phyloP scores from a whole-genome alignment of 331 rosid genomes.

The Spiraea crenata region DNA sequence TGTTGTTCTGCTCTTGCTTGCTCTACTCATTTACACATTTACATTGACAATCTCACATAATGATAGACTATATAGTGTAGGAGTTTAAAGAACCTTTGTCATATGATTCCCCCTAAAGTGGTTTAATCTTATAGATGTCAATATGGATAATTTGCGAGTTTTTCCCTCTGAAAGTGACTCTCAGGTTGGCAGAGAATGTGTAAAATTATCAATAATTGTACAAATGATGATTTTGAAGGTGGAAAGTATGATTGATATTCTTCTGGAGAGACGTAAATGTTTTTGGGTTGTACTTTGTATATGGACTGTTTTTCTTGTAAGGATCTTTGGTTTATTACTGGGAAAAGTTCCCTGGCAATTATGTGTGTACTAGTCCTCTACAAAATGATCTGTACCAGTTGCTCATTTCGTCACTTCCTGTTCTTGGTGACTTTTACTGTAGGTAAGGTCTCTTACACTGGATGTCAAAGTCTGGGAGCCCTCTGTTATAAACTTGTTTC shows the following conservation, averaged over 20 bases:
- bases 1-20: background rate
- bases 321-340: background rate
- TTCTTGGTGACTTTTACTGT: conserved; percentile 32
- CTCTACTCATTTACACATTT: background rate
- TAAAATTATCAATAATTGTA: background rate
- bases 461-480: conserved; percentile 99
- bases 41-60: background rate
- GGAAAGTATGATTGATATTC: background rate
- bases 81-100: conserved; percentile 4
- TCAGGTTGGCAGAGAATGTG: background rate
- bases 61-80: background rate
- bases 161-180: background rate
- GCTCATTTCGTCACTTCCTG: conserved; percentile 18
- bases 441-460: conserved; percentile 97
- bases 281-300: background rate
- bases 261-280: background rate
- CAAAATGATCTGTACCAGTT: conserved; percentile 16
- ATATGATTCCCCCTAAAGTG: background rate
- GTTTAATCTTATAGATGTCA: background rate
- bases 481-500: conserved; percentile 89
- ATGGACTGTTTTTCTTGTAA: background rate
- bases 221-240: background rate
- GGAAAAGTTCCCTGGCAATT: conserved; percentile 8
- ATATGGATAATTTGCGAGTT: background rate
- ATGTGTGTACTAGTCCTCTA: background rate